Evolutionary conservation across 2,329 filamentous ascomycete species (phyloP).

Genomic region (Fusarium sp.): DNA sequence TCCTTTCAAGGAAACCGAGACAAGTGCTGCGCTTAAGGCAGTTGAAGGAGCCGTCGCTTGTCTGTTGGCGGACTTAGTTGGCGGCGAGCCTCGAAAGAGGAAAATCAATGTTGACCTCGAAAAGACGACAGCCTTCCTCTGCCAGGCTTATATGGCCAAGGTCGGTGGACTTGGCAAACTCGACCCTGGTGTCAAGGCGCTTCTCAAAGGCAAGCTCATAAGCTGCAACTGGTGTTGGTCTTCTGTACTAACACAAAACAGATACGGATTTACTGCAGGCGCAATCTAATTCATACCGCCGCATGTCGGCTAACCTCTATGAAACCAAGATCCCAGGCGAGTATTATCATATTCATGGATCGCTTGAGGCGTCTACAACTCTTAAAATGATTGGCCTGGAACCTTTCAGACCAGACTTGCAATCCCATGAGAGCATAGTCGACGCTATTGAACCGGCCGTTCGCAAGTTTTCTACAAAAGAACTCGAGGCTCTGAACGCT

Average conservation of each 20-base stretch:
- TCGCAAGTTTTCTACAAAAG: slow-evolving; percentile 65
- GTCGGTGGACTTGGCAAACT: slow-evolving; percentile 58
- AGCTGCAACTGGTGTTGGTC: not conserved
- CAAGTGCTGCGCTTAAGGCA: slow-evolving; percentile 60
- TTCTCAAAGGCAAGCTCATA: slow-evolving; percentile 50
- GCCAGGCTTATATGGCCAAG: slow-evolving; percentile 55
- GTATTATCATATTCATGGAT: slow-evolving; percentile 84
- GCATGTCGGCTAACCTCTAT: slow-evolving; percentile 81
- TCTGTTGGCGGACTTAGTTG: slow-evolving; percentile 50
- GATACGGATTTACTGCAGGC: slow-evolving; percentile 80
- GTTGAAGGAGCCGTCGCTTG: slow-evolving; percentile 57
- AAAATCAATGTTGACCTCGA: slow-evolving; percentile 54
- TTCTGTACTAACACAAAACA: slow-evolving; percentile 50
- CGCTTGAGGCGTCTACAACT: slow-evolving; percentile 78
- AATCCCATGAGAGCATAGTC: slow-evolving; percentile 72
- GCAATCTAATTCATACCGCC: slow-evolving; percentile 79
- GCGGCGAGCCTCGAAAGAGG: slow-evolving; percentile 25
- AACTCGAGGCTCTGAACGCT: slow-evolving; percentile 72
- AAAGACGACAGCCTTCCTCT: slow-evolving; percentile 61
- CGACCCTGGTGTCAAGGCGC: slow-evolving; percentile 52
- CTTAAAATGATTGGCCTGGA: slow-evolving; percentile 79
- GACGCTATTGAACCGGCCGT: slow-evolving; percentile 72
- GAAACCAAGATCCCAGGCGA: slow-evolving; percentile 75
- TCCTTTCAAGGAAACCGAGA: slow-evolving; percentile 64
- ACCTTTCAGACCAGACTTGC: slow-evolving; percentile 72